phyloP scores from a whole-genome alignment of 2,329 filamentous ascomycete species.

The Hansfordia pulvinata region DNA sequence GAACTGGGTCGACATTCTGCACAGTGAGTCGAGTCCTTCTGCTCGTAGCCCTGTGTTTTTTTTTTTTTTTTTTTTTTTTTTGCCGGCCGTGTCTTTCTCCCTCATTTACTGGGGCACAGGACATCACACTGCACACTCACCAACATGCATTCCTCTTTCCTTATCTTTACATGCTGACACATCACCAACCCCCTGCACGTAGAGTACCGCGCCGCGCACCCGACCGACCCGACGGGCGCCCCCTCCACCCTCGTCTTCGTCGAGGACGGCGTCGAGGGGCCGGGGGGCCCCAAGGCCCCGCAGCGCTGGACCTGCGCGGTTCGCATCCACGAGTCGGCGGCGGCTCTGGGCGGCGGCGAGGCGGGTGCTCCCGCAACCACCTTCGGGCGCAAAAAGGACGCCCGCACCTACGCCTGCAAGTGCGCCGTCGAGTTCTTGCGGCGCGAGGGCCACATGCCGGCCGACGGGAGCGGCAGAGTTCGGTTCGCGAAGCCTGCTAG shows the following conservation, averaged over 20 bases:
- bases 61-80: neutral
- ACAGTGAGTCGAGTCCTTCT: constrained; percentile 15
- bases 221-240: constrained; percentile 1
- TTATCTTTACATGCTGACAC: constrained; percentile 9
- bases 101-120: neutral
- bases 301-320: constrained; percentile 13
- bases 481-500: no score
- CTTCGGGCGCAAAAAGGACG: constrained; percentile 36
- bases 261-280: constrained; percentile 6
- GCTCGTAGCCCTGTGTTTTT: no score
- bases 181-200: constrained; percentile 11
- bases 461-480: no score
- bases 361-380: constrained; percentile 15
- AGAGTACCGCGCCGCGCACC: constrained; percentile 17
- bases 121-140: neutral
- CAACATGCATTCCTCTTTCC: constrained; percentile 1
- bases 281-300: constrained; percentile 2
- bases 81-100: neutral
- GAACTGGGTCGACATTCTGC: constrained; percentile 26
- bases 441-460: no score
- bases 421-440: constrained; percentile 29
- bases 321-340: constrained; percentile 10
- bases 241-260: constrained; percentile 7
- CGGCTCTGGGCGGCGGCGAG: constrained; percentile 11
- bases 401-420: constrained; percentile 38